phyloP scores from a whole-genome alignment of 2,329 filamentous ascomycete genomes.

The Cladophialophora yegresii region DNA sequence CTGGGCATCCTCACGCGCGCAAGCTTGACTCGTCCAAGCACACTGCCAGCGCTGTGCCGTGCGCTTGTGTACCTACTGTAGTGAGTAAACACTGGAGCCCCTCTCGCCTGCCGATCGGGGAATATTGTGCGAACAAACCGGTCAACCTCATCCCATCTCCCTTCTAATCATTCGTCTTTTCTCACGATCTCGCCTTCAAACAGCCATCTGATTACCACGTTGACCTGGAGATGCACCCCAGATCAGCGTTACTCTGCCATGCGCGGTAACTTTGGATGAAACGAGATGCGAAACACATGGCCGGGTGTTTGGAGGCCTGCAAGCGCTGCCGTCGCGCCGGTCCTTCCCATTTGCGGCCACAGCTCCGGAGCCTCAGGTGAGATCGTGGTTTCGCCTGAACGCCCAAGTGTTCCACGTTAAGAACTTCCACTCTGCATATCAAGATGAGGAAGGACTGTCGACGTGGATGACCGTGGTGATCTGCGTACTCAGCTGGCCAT shows the following conservation, averaged over 20 bases:
- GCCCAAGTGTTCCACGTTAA: slow-evolving; percentile 9
- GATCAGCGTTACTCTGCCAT: slow-evolving; percentile 5
- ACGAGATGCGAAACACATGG: slow-evolving; percentile 5
- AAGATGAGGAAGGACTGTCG: not conserved
- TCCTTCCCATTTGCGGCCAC: not conserved
- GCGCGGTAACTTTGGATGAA: not conserved
- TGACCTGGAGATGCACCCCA: not conserved
- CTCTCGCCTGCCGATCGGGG: too few relatives aligned
- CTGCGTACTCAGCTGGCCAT: not conserved
- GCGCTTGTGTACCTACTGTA: too few relatives aligned
- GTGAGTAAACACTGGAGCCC: too few relatives aligned
- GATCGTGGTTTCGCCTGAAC: not conserved
- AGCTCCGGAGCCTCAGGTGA: not conserved
- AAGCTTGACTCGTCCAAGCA: too few relatives aligned
- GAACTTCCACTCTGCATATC: not conserved
- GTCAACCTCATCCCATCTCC: not conserved
- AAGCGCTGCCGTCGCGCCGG: not conserved
- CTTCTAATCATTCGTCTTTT: not conserved
- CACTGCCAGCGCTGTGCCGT: too few relatives aligned
- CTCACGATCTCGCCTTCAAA: slow-evolving; percentile 13
- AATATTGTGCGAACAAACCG: too few relatives aligned
- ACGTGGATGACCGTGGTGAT: not conserved
- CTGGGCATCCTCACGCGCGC: too few relatives aligned
- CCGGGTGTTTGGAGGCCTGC: not conserved
- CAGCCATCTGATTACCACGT: not conserved